Conservation (phyloP, 257 asterid species). For the Solanum dulcamara region DNA sequence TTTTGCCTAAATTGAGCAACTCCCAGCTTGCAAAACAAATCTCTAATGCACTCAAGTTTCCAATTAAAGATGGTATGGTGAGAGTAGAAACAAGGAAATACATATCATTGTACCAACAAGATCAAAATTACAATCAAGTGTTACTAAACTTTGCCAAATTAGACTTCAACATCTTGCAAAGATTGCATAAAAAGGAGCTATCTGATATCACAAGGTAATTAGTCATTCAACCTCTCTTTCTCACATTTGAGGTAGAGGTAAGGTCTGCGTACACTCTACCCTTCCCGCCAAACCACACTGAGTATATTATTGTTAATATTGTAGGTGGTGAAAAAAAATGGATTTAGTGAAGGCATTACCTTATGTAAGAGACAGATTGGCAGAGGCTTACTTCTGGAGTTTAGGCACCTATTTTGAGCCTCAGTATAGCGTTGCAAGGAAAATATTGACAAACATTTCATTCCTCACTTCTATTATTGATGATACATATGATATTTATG, state of each 20-base stretch:
- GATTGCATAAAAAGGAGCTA: conserved; percentile 9
- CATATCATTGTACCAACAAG: neutral
- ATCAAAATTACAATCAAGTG: neutral
- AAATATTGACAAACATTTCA: neutral
- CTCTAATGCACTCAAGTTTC: neutral
- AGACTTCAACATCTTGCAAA: too few relatives aligned
- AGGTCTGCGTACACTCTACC: too few relatives aligned
- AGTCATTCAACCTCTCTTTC: too few relatives aligned
- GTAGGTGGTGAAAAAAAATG: too few relatives aligned
- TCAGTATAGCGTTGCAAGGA: neutral
- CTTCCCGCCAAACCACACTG: too few relatives aligned
- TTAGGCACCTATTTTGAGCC: conserved; percentile 37
- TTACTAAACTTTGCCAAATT: too few relatives aligned
- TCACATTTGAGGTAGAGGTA: too few relatives aligned
- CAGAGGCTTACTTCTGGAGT: conserved; percentile 21
- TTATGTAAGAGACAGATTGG: conserved; percentile 27
- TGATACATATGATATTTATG: neutral
- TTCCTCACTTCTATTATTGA: neutral
- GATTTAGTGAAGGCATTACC: neutral
- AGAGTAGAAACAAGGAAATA: conserved; percentile 9
- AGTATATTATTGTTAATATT: too few relatives aligned
- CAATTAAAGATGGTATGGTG: conserved; percentile 6
- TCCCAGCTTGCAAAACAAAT: neutral
- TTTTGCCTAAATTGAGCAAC: neutral
- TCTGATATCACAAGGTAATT: conserved; percentile 1